phyloP scores from a whole-genome alignment of 2,329 filamentous ascomycete species.

The Penicillium sp. region DNA sequence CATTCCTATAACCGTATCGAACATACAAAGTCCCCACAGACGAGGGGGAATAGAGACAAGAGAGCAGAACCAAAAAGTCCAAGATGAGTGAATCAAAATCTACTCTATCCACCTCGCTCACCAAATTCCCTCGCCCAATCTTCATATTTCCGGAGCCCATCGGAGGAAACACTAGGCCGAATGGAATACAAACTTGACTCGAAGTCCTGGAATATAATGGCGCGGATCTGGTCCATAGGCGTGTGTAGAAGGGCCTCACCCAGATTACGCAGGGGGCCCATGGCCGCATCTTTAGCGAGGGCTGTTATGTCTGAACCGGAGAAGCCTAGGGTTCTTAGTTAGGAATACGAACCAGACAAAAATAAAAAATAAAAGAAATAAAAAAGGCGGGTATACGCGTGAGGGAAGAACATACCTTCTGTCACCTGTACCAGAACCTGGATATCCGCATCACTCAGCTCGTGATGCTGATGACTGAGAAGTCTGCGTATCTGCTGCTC shows the following conservation, averaged over 20 bases:
- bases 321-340: conserved; percentile 58
- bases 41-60: not conserved
- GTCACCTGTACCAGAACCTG: conserved; percentile 66
- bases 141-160: conserved; percentile 80
- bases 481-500: conserved; percentile 69
- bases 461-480: conserved; percentile 79
- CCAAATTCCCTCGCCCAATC: conserved; percentile 91
- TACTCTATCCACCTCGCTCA: conserved; percentile 64
- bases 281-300: conserved; percentile 91
- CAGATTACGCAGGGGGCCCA: conserved; percentile 84
- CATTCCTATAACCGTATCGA: conserved; percentile 1
- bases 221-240: conserved; percentile 85
- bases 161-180: conserved; percentile 75
- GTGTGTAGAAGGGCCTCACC: conserved; percentile 84
- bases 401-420: conserved; percentile 70
- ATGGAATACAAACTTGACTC: conserved; percentile 74
- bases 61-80: not conserved
- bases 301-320: conserved; percentile 95
- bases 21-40: not conserved
- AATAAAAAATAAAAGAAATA: too few species aligned
- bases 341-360: not conserved
- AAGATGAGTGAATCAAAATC: not conserved
- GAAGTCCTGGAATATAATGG: conserved; percentile 77
- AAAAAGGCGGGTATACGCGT: not conserved
- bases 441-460: conserved; percentile 63